Evolutionary conservation across 331 rosid species (phyloP).

Genomic region (Stylosanthes scabra): DNA sequence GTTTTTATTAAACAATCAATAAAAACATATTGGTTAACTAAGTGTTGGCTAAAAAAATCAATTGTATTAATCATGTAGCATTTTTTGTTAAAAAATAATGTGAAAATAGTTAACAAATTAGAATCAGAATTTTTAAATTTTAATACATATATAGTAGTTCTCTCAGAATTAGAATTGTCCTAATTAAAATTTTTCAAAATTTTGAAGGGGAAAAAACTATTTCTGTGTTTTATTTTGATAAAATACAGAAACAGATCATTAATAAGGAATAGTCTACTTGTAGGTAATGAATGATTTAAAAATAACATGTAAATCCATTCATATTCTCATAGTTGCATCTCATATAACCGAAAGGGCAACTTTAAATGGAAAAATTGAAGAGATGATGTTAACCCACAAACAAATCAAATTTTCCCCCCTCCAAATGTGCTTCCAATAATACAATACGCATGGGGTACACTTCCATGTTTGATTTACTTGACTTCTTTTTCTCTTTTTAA

Average conservation of each 20-base stretch:
- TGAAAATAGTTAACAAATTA: too few species aligned
- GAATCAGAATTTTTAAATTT: too few species aligned
- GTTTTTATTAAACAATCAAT: too few species aligned
- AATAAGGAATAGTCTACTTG: background rate
- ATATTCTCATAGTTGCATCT: background rate
- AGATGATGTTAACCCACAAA: constrained; percentile 1
- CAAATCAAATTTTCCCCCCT: background rate
- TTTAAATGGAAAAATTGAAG: constrained; percentile 6
- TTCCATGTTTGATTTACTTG: background rate
- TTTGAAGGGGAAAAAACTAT: too few species aligned
- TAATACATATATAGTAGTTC: too few species aligned
- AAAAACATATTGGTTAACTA: too few species aligned
- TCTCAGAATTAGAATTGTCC: too few species aligned
- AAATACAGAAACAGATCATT: background rate
- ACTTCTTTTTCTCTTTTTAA: background rate
- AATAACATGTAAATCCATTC: background rate
- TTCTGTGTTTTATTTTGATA: background rate
- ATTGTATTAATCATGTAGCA: too few species aligned
- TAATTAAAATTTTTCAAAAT: too few species aligned
- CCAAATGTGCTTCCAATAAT: background rate
- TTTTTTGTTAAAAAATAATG: too few species aligned
- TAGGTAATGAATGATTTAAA: background rate
- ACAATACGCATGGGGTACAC: background rate
- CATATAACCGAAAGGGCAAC: background rate
- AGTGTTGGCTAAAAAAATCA: too few species aligned